A percentile compares a stretch with the other conserved stretches of the same genome.
These are phyloP conservation scores for Teunomyces aglyptinius DNA, from an alignment of 805 yeast genomes.

Conservation along the genomic window DNA sequence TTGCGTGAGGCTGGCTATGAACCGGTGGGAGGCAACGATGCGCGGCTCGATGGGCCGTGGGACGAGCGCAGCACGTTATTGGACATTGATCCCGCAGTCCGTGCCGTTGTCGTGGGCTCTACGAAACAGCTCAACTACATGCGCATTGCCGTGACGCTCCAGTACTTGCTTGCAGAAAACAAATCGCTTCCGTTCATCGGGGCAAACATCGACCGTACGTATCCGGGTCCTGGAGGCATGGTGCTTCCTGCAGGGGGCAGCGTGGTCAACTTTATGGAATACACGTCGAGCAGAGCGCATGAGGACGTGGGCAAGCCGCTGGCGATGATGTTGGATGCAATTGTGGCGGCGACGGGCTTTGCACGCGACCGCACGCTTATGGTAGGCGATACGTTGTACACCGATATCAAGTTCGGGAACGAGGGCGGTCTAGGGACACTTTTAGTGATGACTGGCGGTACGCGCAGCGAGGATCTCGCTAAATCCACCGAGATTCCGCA, in stretches of 20 bases:
- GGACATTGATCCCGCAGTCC: slow-evolving; percentile 35
- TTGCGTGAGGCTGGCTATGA: slow-evolving; percentile 29
- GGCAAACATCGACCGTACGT: slow-evolving; percentile 39
- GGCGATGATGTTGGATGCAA: slow-evolving; percentile 26
- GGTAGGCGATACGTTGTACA: slow-evolving; percentile 43
- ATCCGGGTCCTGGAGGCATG: slow-evolving; percentile 38
- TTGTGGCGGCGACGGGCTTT: slow-evolving; percentile 26
- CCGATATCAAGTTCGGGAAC: slow-evolving; percentile 43
- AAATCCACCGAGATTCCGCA: slow-evolving; percentile 20
- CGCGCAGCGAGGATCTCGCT: slow-evolving; percentile 24
- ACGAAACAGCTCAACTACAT: slow-evolving; percentile 37
- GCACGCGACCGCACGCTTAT: slow-evolving; percentile 29
- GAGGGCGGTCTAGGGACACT: slow-evolving; percentile 37
- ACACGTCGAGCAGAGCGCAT: slow-evolving; percentile 32
- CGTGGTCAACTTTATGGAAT: slow-evolving; percentile 36
- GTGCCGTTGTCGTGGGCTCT: slow-evolving; percentile 41
- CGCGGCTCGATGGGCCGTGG: slow-evolving; percentile 23
- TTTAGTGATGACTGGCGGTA: slow-evolving; percentile 39
- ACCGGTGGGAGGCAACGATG: slow-evolving; percentile 36
- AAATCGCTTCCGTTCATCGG: slow-evolving; percentile 38
- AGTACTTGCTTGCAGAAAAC: slow-evolving; percentile 32
- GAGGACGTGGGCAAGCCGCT: slow-evolving; percentile 42
- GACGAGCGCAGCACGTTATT: slow-evolving; percentile 24
- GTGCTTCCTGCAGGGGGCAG: slow-evolving; percentile 43
- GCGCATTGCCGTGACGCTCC: slow-evolving; percentile 37